Evolutionary conservation across 1,284 basidiomycete species (phyloP), one percentile per base, ranked within the genome.

Genomic region (Papiliotrema nemorosa): DNA sequence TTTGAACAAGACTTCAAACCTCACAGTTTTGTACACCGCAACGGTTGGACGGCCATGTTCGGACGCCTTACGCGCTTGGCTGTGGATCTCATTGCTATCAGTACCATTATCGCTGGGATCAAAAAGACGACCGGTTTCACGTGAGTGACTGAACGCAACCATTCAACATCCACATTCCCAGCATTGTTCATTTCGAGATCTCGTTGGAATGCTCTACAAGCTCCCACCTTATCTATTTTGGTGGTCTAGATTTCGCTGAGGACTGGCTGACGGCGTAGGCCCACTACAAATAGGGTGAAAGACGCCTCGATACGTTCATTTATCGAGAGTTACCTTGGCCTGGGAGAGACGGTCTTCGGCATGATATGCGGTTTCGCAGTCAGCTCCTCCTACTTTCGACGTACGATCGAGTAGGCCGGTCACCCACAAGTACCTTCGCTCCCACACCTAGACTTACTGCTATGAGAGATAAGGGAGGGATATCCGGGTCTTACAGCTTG

Each of bases 61-160:
- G 91, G 90, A 63, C 82, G 84, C 71, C 73, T 97, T 26, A 76
- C 86, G 24, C 93, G 94, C 74, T 89, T 90, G 67, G 82, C 85
- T 26, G 75, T 88, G 47, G 94, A 97, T 69, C 87, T 87, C 25
- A 81, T 90, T 43, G 79, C 97, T 37, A 64, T 97, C 47, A 91
- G 90, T n/a, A 91, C 93, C 5, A 82, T 97, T 4, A 76, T 94
- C 26, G 94, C 94, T 33, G 94, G 94, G 38, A 84, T 98, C 61
- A 86, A 86, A 73, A 84, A 89, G 53, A 86, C 89, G 34, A 92
- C 86, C 50, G 91, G 91, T 21, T 90, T 90, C 76, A 76, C 81
- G 91, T 94, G 70, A 73, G 89, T 84, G 16, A 22, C 22, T 34
- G 10, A 14, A 46, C 26, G 16, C 40, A 22, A 33, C 35, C 22